These are phyloP conservation scores for Pseudogymnoascus sp. DNA, from an alignment of 2,329 filamentous ascomycete genomes.

Conservation along the genomic window DNA sequence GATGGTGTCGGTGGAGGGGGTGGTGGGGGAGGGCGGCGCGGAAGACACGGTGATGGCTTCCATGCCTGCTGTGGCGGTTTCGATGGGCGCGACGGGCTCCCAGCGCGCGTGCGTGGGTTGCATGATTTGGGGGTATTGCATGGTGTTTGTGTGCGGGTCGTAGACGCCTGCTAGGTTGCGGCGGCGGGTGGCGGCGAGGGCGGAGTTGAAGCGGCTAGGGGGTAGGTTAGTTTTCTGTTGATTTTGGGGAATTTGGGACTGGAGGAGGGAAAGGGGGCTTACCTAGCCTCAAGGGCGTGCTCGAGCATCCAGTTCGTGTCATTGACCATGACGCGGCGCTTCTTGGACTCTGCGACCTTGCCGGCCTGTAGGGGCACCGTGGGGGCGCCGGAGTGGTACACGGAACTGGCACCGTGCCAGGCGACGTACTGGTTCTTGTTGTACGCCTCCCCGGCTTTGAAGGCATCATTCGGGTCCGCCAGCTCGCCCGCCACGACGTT, in stretches of 20 bases:
- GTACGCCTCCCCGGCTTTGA: constrained; percentile 74
- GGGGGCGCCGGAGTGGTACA: constrained; percentile 79
- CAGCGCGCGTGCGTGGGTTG: constrained; percentile 83
- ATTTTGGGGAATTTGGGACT: neutral
- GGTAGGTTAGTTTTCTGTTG: constrained; percentile 13
- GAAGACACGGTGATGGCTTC: constrained; percentile 11
- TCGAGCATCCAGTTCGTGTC: constrained; percentile 95
- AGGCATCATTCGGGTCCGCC: constrained; percentile 81
- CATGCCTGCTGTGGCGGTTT: constrained; percentile 11
- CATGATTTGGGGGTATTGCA: constrained; percentile 81
- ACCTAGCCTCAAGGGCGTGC: constrained; percentile 87
- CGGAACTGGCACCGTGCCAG: constrained; percentile 93
- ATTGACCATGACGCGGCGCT: constrained; percentile 78
- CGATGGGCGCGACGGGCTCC: constrained; percentile 52
- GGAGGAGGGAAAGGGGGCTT: constrained; percentile 27
- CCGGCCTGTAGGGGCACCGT: constrained; percentile 66
- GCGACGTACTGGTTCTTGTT: constrained; percentile 99
- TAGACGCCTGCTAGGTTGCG: constrained; percentile 70
- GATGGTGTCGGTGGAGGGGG: constrained; percentile 32
- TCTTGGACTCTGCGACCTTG: constrained; percentile 69
- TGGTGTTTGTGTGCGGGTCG: constrained; percentile 85
- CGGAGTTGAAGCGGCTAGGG: constrained; percentile 71
- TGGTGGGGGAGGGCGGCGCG: constrained; percentile 15
- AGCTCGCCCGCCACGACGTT: constrained; percentile 82
- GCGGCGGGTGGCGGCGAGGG: constrained; percentile 56